Base-by-base conservation (phyloP, 306 rosid species). In the Dryas alaskensis region DNA sequence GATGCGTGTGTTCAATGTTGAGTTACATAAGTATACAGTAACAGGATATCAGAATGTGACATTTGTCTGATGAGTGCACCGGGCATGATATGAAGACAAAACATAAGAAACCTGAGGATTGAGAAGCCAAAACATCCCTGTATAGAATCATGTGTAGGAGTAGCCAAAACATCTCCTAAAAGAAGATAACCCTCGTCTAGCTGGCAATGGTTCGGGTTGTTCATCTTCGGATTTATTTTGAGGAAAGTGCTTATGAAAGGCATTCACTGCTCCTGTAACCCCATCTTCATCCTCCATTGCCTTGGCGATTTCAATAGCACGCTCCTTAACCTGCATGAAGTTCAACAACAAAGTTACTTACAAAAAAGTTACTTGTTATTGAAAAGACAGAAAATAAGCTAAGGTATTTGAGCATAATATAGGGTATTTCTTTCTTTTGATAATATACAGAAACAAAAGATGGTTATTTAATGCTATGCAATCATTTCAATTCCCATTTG, bases 211-310 rank as follows among this genome's bases (percentile, higher is more conserved):
- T 66, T 57, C 47, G 4, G 70, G 37, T 40, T 65, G 37, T 40
- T 65, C 40, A 52, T 64, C 59, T 57, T 52, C 63, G 12, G 49
- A 8, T 27, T 22, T 62, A 43, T 48, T 73, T 4, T 2, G 60
- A 37, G 79, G 84, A 73, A 82, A 93, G 80, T 91, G 95, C 78
- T 84, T 87, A 72, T 89, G 83, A 80, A 94, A 94, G 67, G 97
- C 94, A 69, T 78, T 79, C 79, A 94, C 97, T 44, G 97, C 93
- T 73, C 95, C 95, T 3, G 47, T 58, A 9, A 82, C 97, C 22
- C 98, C 97, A 62, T 94, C 95, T 79, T 94, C 97, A 12, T 83
- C 72, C 84, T 84, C 90, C 86, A 94, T 89, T 79, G 90, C 89
- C 10, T 85, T 77, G 4, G 98, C 87, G 47, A 94, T 72, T 78